Conservation (phyloP, 176 grass and related monocot species). For the Melocanna baccifera region DNA sequence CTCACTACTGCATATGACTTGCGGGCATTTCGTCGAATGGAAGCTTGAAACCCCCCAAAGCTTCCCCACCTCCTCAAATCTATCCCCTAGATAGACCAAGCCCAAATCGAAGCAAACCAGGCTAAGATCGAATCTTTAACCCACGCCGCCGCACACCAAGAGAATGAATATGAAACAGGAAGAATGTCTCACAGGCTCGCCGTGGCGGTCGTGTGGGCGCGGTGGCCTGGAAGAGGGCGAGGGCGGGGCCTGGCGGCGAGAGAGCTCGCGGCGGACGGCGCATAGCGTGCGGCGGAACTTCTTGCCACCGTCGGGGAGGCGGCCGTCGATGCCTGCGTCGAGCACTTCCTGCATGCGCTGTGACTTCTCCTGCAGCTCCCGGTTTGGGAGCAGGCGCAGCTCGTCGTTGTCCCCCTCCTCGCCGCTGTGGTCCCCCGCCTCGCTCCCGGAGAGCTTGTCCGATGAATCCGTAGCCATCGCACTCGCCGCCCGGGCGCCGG, state of each 20-base stretch:
- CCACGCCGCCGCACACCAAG: background rate
- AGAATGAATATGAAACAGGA: background rate
- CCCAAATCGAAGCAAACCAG: slow-evolving; percentile 1
- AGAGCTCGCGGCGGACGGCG: slow-evolving; percentile 6
- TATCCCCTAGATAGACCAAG: background rate
- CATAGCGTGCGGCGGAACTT: background rate
- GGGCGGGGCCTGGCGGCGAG: slow-evolving; percentile 16
- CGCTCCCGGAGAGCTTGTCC: background rate
- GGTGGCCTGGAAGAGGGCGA: background rate
- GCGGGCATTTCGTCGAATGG: slow-evolving; percentile 24
- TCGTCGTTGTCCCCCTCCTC: background rate
- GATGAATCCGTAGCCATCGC: slow-evolving; percentile 18
- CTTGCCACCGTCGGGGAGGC: slow-evolving; percentile 33
- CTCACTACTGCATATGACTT: background rate
- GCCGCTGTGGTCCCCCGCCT: background rate
- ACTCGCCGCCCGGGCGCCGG: background rate
- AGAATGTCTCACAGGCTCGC: slow-evolving; percentile 8
- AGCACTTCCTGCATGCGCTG: background rate
- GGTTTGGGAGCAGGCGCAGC: background rate
- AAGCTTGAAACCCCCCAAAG: slow-evolving; percentile 2
- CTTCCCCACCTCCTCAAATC: slow-evolving; percentile 1
- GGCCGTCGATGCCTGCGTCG: background rate
- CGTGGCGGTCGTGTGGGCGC: background rate
- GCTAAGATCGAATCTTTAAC: background rate
- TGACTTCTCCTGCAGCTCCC: slow-evolving; percentile 18